Evolutionary conservation across 176 grass and related monocot genomes (phyloP), one percentile per base, ranked within the genome.

Genomic region (Ensete ventricosum): DNA sequence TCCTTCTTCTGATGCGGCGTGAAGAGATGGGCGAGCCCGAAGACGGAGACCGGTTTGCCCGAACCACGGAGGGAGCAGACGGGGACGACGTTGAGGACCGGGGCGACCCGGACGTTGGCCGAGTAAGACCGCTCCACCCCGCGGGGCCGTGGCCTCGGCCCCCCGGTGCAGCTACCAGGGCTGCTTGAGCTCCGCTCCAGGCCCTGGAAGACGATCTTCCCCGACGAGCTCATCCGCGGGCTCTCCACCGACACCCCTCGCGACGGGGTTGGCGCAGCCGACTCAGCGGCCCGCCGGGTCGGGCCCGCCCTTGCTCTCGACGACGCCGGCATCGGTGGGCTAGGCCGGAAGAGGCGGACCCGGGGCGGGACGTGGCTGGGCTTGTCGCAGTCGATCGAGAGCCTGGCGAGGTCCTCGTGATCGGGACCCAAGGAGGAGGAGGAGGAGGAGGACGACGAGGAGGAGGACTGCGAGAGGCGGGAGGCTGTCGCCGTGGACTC

Each of bases 181-280:
- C 84, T 97, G 86, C 93, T 97, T 8, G 93, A 93, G 85, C 88
- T 90, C 50, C 93, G 81, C 16, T 87, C 85, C 0, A 96, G 76
- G 0, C 89, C 87, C 72, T 87, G 86, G 87, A 97, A 97, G 59
- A 97, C 93, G 69, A 97, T 90, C 87, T 90, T 97, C 9, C 93
- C 93, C 0, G 93, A 90, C 4, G 93, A 90, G 77, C 88, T 97
- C 4, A 97, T 85, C 26, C 93, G 86, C 9, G 93, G 90, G 86
- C 93, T 97, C 77, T 97, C 93, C 1, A 87, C 89, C 0, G 93
- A 89, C 1, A 87, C 80, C 9, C 83, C 85, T 0, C 82, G 26
- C 0, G 85, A 72, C 0, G 81, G 79, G 0, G 86, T 76, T 0
- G 84, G 83, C 0, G 81, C 27, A 0, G 75, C 0, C 77, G 71